Base-by-base conservation (phyloP, 108 stramenopile species). In the Cylindrotheca closterium region DNA sequence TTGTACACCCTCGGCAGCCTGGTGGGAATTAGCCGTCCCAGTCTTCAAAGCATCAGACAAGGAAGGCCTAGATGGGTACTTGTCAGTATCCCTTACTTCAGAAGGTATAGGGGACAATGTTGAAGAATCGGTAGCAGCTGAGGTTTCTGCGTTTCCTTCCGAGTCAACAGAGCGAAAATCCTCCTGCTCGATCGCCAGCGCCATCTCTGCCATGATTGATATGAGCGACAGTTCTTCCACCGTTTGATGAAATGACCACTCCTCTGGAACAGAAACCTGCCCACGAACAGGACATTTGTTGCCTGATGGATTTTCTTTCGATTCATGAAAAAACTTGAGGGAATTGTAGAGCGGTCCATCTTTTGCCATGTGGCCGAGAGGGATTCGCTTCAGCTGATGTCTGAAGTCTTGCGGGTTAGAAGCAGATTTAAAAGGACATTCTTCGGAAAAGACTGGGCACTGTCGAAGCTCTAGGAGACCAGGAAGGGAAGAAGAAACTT, bases 1-100 rank as follows among this genome's bases (percentile, higher is more conserved):
- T 60, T 87, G 86, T 0, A 96, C 95, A 52, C 82, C 74, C 75
- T 96, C 95, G 17, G 95, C 95, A 24, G 88, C 91, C 53, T 81
- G 54, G 65, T 96, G 95, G 4, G 92, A 79, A 18, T 63, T 75
- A 24, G 82, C 79, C 1, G 95, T 96, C 23, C 95, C 95, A 5
- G 61, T 72, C 63, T 93, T 91, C n/a, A 96, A 66, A 5, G 82
- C 79, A 51, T 81, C 69, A 10, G 92, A 88, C 45, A 79, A 49
- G 29, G 23, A 53, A 22, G 48, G 22, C 22, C 53, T 5, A 27
- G 17, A n/a, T 24, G 15, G 21, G 55, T 46, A 21, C 5, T 28
- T 47, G 1, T 53, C 23, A 25, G 53, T 19, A 27, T 8, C 19
- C 22, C 7, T 29, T 7, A 51, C 47, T 4, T 32, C 15, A 24